These are phyloP conservation scores for Leccinum pellstonianum DNA, from an alignment of 768 basidiomycete species.

Conservation along the genomic window DNA sequence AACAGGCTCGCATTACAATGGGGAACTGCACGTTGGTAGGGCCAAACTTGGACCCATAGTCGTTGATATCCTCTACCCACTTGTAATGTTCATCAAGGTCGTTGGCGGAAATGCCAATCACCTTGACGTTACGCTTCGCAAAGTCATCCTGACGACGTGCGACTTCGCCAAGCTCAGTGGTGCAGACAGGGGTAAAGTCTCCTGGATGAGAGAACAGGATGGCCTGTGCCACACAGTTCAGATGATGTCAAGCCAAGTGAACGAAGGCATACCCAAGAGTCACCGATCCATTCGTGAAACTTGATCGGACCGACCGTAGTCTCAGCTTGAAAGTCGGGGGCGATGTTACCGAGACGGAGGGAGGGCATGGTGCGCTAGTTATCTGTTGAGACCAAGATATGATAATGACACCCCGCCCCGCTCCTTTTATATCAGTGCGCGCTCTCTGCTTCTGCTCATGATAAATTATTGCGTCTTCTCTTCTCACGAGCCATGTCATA, in stretches of 20 bases:
- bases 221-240: slow-evolving; percentile 44
- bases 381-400: neutral
- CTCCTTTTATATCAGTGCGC: slow-evolving; percentile 8
- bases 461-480: slow-evolving; percentile 52
- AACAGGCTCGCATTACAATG: slow-evolving; percentile 52
- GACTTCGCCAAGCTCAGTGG: slow-evolving; percentile 96
- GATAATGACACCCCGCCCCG: slow-evolving; percentile 2
- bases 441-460: slow-evolving; percentile 10
- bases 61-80: slow-evolving; percentile 90
- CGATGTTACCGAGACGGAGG: slow-evolving; percentile 82
- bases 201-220: slow-evolving; percentile 95
- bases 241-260: neutral
- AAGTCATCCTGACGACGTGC: slow-evolving; percentile 87
- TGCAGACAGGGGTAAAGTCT: slow-evolving; percentile 91
- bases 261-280: slow-evolving; percentile 67
- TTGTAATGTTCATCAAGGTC: slow-evolving; percentile 76
- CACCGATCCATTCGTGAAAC: slow-evolving; percentile 91
- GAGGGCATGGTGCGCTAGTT: slow-evolving; percentile 36
- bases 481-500: slow-evolving; percentile 54
- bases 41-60: slow-evolving; percentile 64
- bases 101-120: slow-evolving; percentile 94
- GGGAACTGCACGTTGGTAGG: slow-evolving; percentile 86
- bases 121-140: slow-evolving; percentile 82
- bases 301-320: slow-evolving; percentile 86
- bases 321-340: slow-evolving; percentile 89